Evolutionary conservation across 768 basidiomycete genomes (phyloP).

Genomic region (Suillus occidentalis): DNA sequence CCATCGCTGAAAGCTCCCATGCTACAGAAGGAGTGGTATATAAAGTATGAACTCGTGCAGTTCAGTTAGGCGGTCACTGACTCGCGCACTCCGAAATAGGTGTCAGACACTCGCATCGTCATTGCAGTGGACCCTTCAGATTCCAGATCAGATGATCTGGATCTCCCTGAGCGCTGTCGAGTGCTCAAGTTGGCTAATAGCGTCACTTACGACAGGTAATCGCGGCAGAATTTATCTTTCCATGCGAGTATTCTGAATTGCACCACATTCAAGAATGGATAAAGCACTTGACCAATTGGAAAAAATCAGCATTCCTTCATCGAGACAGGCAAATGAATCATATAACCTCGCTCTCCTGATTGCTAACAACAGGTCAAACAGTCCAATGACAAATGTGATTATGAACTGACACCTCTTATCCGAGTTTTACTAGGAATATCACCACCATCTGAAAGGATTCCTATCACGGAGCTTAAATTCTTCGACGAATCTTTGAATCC

Average conservation of each 20-base stretch:
- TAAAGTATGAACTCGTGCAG: constrained; percentile 47
- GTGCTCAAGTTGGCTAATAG: constrained; percentile 90
- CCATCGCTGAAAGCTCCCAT: constrained; percentile 34
- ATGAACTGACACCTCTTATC: constrained; percentile 51
- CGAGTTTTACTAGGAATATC: constrained; percentile 72
- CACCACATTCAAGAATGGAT: constrained; percentile 65
- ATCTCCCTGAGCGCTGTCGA: constrained; percentile 82
- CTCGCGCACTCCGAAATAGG: constrained; percentile 39
- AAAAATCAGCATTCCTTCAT: constrained; percentile 35
- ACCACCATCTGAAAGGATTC: constrained; percentile 40
- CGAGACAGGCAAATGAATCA: constrained; percentile 21
- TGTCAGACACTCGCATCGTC: constrained; percentile 79
- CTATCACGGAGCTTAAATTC: constrained; percentile 51
- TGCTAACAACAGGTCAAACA: constrained; percentile 12
- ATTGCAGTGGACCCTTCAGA: constrained; percentile 74
- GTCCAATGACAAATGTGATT: constrained; percentile 42
- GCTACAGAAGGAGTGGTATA: constrained; percentile 83
- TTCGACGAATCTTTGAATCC: constrained; percentile 77
- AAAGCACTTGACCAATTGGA: constrained; percentile 72
- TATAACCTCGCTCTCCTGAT: not conserved
- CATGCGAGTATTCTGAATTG: not conserved
- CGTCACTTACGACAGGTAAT: constrained; percentile 69
- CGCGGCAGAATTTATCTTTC: not conserved
- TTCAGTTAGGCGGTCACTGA: not conserved
- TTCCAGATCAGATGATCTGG: constrained; percentile 59